A percentile compares a stretch with the other conserved stretches of the same genome.
phyloP scores from a whole-genome alignment of 495 filamentous ascomycete species.

The Hypoxylon intermedium region DNA sequence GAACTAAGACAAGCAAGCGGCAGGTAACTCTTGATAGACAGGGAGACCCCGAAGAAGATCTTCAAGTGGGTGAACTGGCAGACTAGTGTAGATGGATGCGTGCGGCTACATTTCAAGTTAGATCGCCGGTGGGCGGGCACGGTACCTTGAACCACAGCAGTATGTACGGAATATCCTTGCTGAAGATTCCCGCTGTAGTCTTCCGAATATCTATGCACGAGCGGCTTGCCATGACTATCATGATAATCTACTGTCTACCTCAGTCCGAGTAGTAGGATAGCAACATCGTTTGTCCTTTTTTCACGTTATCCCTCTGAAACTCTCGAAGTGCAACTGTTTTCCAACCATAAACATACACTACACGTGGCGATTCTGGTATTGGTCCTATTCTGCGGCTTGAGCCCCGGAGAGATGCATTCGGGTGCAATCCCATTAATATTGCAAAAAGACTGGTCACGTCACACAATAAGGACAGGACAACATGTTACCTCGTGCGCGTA shows the following conservation, averaged over 20 bases:
- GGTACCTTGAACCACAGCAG: not conserved
- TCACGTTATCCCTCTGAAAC: no score
- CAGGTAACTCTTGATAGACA: slow-evolving; percentile 4
- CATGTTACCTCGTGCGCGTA: not conserved
- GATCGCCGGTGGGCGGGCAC: slow-evolving; percentile 6
- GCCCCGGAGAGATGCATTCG: not conserved
- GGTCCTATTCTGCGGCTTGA: not conserved
- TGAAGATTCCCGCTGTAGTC: no score
- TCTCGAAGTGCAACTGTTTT: no score
- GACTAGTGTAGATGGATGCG: no score
- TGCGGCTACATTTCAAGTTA: slow-evolving; percentile 14
- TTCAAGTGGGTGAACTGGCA: not conserved
- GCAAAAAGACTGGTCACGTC: slow-evolving; percentile 27
- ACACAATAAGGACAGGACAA: slow-evolving; percentile 17
- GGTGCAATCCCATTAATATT: slow-evolving; percentile 10
- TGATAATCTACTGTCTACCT: no score
- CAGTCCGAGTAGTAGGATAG: no score
- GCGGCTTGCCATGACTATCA: no score
- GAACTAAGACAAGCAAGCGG: slow-evolving; percentile 5
- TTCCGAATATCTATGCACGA: no score
- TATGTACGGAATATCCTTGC: no score
- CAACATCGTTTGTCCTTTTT: no score
- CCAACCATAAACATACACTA: no score
- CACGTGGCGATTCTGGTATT: slow-evolving; percentile 12
- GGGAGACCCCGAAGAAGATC: slow-evolving; percentile 7